These are phyloP conservation scores for Lasiodiplodia sp. DNA, from an alignment of 2,329 filamentous ascomycete genomes.

Conservation along the genomic window DNA sequence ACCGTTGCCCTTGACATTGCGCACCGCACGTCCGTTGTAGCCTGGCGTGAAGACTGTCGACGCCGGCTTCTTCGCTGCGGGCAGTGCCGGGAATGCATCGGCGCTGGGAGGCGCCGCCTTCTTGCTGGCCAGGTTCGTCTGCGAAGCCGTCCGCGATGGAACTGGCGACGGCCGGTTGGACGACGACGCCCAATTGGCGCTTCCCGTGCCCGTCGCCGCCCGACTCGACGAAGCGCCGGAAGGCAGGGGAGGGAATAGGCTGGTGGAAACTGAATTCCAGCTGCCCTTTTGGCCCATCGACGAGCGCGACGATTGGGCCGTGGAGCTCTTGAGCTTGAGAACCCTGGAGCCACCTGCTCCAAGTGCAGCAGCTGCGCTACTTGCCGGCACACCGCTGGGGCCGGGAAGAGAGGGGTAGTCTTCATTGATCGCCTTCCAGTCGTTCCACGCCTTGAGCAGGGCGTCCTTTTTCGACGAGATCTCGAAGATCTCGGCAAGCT, in stretches of 20 bases:
- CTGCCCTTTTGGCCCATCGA: conserved; percentile 64
- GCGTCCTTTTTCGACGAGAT: conserved; percentile 75
- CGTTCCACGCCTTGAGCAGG: conserved; percentile 86
- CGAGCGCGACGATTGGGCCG: conserved; percentile 70
- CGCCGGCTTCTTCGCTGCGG: conserved; percentile 74
- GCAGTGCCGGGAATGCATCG: conserved; percentile 84
- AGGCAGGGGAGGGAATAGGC: conserved; percentile 43
- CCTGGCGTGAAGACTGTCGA: conserved; percentile 61
- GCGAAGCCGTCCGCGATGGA: conserved; percentile 44
- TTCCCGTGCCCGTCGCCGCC: conserved; percentile 34
- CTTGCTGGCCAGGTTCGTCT: conserved; percentile 32
- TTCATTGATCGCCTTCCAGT: conserved; percentile 95
- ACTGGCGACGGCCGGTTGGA: conserved; percentile 48
- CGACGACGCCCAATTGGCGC: conserved; percentile 39
- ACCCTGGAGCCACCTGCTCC: conserved; percentile 66
- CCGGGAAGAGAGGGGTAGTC: conserved; percentile 91
- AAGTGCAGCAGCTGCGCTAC: conserved; percentile 58
- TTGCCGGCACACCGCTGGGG: conserved; percentile 65
- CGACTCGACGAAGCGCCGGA: conserved; percentile 30
- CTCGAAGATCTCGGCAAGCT: conserved; percentile 92
- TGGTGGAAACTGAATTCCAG: conserved; percentile 56
- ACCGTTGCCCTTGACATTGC: conserved; percentile 48
- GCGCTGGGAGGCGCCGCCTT: conserved; percentile 32
- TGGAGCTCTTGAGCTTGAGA: conserved; percentile 73
- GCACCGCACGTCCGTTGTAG: conserved; percentile 54